These are phyloP conservation scores for Colletotrichum eleusines DNA, from an alignment of 2,329 filamentous ascomycete species.

Conservation along the genomic window DNA sequence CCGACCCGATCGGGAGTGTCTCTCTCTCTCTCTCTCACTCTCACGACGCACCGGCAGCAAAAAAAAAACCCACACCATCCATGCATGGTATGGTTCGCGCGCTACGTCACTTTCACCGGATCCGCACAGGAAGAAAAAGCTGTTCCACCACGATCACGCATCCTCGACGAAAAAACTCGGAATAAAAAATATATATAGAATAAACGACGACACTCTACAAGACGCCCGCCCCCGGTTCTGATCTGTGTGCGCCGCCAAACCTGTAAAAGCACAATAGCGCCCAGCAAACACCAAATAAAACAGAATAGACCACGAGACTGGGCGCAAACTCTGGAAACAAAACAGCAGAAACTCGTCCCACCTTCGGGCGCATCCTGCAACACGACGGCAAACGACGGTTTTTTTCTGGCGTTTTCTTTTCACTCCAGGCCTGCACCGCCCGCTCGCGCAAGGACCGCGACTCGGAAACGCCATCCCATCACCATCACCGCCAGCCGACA, in stretches of 20 bases:
- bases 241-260: background rate
- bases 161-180: background rate
- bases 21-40: background rate
- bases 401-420: background rate
- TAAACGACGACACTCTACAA: background rate
- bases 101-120: constrained; percentile 33
- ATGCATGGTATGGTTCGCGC: constrained; percentile 18
- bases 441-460: constrained; percentile 31
- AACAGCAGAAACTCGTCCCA: constrained; percentile 5
- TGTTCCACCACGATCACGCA: background rate
- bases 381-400: background rate
- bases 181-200: background rate
- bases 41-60: background rate
- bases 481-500: background rate
- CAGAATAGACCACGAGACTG: background rate
- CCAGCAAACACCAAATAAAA: background rate
- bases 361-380: constrained; percentile 11
- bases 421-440: constrained; percentile 1
- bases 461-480: constrained; percentile 37
- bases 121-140: constrained; percentile 26
- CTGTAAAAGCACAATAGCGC: background rate
- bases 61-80: background rate
- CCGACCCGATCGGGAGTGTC: background rate
- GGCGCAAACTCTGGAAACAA: background rate
- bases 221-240: background rate